These are phyloP conservation scores for Helichrysum umbraculigerum DNA, from an alignment of 129 eudicot genomes.

Conservation along the genomic window DNA sequence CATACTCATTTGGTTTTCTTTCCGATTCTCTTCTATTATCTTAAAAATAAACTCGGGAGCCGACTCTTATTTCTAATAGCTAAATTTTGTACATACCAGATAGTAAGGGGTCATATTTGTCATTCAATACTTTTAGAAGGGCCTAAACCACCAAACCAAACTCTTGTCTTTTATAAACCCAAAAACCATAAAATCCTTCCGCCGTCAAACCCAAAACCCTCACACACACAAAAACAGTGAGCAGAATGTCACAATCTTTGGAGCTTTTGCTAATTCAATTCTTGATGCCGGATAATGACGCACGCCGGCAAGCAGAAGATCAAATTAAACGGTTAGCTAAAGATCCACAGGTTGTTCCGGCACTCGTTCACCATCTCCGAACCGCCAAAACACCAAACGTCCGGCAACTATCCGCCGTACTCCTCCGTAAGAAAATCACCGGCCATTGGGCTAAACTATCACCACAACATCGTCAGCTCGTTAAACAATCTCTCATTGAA, in stretches of 20 bases:
- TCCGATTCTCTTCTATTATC: too few species aligned
- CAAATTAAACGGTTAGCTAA: constrained; percentile 89
- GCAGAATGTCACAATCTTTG: constrained; percentile 80
- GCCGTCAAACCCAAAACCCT: constrained; percentile 43
- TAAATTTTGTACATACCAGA: too few species aligned
- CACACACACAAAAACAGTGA: neutral
- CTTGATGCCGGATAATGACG: constrained; percentile 96
- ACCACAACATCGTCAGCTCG: constrained; percentile 65
- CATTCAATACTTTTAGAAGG: neutral
- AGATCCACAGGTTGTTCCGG: constrained; percentile 97
- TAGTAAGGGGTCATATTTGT: neutral
- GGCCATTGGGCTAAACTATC: constrained; percentile 92
- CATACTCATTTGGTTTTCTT: too few species aligned
- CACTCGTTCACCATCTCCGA: constrained; percentile 87
- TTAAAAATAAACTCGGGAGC: too few species aligned
- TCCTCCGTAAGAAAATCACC: constrained; percentile 95
- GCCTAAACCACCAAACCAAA: constrained; percentile 23
- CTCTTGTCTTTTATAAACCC: constrained; percentile 17
- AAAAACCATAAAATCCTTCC: constrained; percentile 20
- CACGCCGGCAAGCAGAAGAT: constrained; percentile 97
- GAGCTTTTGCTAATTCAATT: constrained; percentile 85
- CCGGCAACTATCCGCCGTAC: constrained; percentile 91
- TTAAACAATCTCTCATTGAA: constrained; percentile 81
- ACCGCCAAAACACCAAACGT: constrained; percentile 97
- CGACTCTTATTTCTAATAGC: too few species aligned